Evolutionary conservation across 2,329 filamentous ascomycete genomes (phyloP), one percentile per base, ranked within the genome.

Genomic region (Emydomyces testavorans): DNA sequence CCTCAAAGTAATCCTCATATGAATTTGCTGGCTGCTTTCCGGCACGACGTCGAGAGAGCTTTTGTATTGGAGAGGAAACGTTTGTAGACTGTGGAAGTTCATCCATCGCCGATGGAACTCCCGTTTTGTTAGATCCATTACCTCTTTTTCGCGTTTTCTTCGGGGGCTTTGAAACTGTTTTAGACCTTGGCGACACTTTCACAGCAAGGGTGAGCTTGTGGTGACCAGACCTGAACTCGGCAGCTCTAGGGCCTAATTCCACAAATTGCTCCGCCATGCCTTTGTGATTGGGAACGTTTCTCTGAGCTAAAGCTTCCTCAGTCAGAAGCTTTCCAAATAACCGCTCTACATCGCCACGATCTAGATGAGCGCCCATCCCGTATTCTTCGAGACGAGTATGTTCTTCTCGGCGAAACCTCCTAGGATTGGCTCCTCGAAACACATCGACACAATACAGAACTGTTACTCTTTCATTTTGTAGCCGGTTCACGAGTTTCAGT

Each of bases 361-460:
- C 80, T 56, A 94, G 67, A 13, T 77, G 71, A 52, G 76, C 78
- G 11, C 84, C 88, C 35, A 75, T 73, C 11, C 86, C 87, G 62
- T 79, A 80, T 50, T 80, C 76, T 15, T 76, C 65, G 7, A 78
- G 53, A 5, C 65, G 58, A 31, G 77, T 71, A 31, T 80, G 77
- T 3, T 68, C 60, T 2, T 69, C 59, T 49, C 77, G 76, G 50
- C 77, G 78, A 15, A 47, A 40, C 18, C 45, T 26, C 28, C 40
- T 47, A 50, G 72, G 76, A 52, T 74, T 77, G 50, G 75, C 79
- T 5, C 89, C 92, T 53, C 82, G 75, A 54, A 95, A 78, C 29
- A 93, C 75, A 58, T 95, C 88, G n/a, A 85, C 79, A 61, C 86
- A 89, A 60, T 93, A 83, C 13, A 80, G 73, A 48, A 90, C 68